phyloP scores from a whole-genome alignment of 176 grass and related monocot genomes.

The Secale cereale region DNA sequence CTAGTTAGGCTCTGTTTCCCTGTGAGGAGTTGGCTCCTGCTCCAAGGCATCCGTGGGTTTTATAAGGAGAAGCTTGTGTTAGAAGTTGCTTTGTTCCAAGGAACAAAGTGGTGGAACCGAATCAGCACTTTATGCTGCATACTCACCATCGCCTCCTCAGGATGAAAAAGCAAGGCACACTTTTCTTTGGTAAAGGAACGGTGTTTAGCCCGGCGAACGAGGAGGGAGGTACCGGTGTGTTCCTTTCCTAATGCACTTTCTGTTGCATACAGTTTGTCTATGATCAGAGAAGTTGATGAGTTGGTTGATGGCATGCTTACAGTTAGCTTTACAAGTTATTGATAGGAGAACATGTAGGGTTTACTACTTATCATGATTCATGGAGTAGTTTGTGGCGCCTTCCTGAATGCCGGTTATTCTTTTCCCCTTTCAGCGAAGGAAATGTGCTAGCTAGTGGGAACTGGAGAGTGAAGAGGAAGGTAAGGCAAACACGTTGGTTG shows the following conservation, averaged over 20 bases:
- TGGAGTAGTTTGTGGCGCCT: constrained; percentile 9
- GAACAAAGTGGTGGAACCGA: constrained; percentile 41
- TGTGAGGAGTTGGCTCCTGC: constrained; percentile 32
- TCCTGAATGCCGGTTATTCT: background rate
- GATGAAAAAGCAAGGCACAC: constrained; percentile 25
- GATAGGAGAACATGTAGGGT: constrained; percentile 26
- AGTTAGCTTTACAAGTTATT: constrained; percentile 29
- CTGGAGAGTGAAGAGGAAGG: constrained; percentile 2
- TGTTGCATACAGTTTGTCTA: constrained; percentile 14
- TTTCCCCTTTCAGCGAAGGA: constrained; percentile 18
- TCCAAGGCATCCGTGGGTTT: constrained; percentile 26
- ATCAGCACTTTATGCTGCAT: constrained; percentile 41
- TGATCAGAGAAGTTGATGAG: constrained; percentile 15
- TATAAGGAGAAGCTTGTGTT: constrained; percentile 31
- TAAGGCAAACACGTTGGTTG: constrained; percentile 23
- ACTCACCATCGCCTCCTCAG: constrained; percentile 54
- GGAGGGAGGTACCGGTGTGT: constrained; percentile 9
- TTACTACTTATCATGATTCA: constrained; percentile 15
- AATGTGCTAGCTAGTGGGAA: background rate
- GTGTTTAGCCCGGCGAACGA: constrained; percentile 26
- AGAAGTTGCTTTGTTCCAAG: constrained; percentile 47
- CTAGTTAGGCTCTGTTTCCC: constrained; percentile 20
- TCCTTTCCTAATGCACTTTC: constrained; percentile 31
- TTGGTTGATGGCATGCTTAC: constrained; percentile 31
- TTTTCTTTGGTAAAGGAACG: constrained; percentile 35